Conservation (phyloP, 768 basidiomycete genomes). For the Cytidiella melzeri region DNA sequence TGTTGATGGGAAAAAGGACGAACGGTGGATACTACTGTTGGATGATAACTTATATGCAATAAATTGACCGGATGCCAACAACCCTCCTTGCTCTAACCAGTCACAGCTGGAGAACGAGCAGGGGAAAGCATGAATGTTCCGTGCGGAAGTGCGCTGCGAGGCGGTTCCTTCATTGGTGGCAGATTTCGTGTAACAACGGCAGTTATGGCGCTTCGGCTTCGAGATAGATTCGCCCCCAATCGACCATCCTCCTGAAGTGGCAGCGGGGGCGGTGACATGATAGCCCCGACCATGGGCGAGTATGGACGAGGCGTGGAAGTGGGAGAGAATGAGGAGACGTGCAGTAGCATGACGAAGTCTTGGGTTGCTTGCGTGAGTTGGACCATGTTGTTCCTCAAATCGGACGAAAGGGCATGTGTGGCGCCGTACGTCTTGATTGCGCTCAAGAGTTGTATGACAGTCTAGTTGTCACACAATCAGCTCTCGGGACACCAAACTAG, state of each 20-base stretch:
- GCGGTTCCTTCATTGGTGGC: slow-evolving; percentile 27
- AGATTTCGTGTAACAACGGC: slow-evolving; percentile 7
- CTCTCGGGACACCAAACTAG: neutral
- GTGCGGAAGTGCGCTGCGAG: slow-evolving; percentile 50
- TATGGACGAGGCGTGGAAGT: slow-evolving; percentile 47
- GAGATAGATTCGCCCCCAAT: slow-evolving; percentile 48
- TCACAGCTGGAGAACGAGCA: slow-evolving; percentile 10
- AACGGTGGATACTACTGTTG: too few relatives aligned
- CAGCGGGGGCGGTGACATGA: slow-evolving; percentile 23
- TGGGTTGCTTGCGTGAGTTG: slow-evolving; percentile 79
- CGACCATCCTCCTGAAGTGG: slow-evolving; percentile 39
- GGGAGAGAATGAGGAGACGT: slow-evolving; percentile 77
- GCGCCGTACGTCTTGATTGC: slow-evolving; percentile 60
- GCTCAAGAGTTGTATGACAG: slow-evolving; percentile 71
- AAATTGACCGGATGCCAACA: too few relatives aligned
- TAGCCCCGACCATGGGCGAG: slow-evolving; percentile 45
- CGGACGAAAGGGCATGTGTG: slow-evolving; percentile 47
- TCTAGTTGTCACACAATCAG: slow-evolving; percentile 33
- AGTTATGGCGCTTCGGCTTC: slow-evolving; percentile 39
- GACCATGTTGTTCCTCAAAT: slow-evolving; percentile 65
- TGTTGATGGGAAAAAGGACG: too few relatives aligned
- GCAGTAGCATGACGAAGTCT: slow-evolving; percentile 80
- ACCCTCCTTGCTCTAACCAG: neutral
- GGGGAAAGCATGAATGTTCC: slow-evolving; percentile 42
- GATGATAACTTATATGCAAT: neutral